phyloP scores from a whole-genome alignment of 2,329 filamentous ascomycete species.

The Magnaporthiopsis rhizophila region DNA sequence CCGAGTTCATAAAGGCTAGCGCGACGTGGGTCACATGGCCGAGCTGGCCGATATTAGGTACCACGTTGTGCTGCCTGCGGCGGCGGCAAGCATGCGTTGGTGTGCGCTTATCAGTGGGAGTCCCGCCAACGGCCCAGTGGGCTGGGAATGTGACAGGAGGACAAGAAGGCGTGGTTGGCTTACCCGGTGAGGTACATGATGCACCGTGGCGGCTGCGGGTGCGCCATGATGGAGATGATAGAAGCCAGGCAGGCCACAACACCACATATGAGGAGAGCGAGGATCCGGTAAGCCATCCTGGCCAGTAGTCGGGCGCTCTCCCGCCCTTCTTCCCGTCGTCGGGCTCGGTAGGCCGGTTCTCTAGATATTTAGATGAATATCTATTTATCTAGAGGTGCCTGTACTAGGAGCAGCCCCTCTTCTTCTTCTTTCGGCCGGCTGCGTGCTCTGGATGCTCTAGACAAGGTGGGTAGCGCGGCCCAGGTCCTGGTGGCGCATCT shows the following conservation, averaged over 20 bases:
- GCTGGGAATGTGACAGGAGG: background rate
- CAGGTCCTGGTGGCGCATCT: background rate
- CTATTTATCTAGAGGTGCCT: background rate
- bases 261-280: conserved; percentile 9
- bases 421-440: background rate
- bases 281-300: background rate
- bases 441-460: background rate
- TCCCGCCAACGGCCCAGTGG: background rate
- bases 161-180: conserved; percentile 9
- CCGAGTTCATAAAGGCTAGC: conserved; percentile 49
- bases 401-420: background rate
- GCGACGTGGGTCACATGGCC: conserved; percentile 46
- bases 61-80: conserved; percentile 37
- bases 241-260: conserved; percentile 11
- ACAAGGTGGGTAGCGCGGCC: background rate
- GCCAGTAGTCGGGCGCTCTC: background rate
- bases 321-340: background rate
- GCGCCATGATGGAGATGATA: conserved; percentile 11
- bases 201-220: conserved; percentile 17
- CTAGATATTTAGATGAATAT: background rate
- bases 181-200: conserved; percentile 46
- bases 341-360: background rate
- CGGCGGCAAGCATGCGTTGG: background rate
- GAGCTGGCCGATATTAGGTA: conserved; percentile 29
- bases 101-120: background rate